Percentiles rank a stretch among this genome's conserved stretches.
phyloP scores from a whole-genome alignment of 345 rosid genomes.

The Psidium friedrichsthalianum region DNA sequence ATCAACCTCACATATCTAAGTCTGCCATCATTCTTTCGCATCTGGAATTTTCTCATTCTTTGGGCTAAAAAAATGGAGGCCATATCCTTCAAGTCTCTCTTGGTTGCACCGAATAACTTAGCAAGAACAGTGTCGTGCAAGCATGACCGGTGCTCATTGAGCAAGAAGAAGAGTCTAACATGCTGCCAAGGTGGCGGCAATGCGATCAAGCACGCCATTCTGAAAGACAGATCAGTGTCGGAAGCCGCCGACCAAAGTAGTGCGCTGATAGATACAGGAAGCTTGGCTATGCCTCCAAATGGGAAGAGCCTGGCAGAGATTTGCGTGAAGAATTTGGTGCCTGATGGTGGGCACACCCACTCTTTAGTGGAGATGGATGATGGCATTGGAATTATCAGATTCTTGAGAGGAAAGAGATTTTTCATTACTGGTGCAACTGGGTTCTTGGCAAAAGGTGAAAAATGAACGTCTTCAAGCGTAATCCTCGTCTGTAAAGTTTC shows the following conservation, averaged over 20 bases:
- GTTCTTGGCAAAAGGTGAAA: conserved; percentile 17
- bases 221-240: neutral
- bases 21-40: conserved; percentile 12
- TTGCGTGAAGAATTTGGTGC: conserved; percentile 43
- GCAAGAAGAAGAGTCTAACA: neutral
- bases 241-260: conserved; percentile 27
- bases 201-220: conserved; percentile 12
- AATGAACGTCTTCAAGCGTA: neutral
- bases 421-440: too few relatives aligned
- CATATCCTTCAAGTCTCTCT: conserved; percentile 47
- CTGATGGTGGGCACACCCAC: conserved; percentile 24
- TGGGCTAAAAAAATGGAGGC: conserved; percentile 48
- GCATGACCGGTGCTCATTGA: conserved; percentile 1
- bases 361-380: neutral
- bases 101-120: conserved; percentile 19
- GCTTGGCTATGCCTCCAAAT: conserved; percentile 45
- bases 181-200: conserved; percentile 51
- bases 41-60: conserved; percentile 11
- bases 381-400: too few relatives aligned
- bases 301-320: conserved; percentile 35
- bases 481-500: neutral
- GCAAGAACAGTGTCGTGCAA: neutral
- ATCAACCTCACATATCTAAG: conserved; percentile 26
- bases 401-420: too few relatives aligned
- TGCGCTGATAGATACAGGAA: conserved; percentile 41